These are phyloP conservation scores for Candida awuae DNA, from an alignment of 805 yeast genomes.

Conservation along the genomic window DNA sequence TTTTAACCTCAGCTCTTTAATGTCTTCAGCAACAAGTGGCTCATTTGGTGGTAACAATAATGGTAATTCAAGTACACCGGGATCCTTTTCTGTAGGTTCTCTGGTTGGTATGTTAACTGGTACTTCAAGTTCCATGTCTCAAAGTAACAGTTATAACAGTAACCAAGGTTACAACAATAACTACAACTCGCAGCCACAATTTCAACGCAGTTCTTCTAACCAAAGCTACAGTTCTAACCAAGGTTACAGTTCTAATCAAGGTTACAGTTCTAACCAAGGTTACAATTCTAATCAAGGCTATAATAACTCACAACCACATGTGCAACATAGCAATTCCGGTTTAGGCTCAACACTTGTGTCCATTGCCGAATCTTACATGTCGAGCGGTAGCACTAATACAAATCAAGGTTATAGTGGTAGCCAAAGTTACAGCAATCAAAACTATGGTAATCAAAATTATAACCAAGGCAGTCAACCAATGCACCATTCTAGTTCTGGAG, in stretches of 20 bases:
- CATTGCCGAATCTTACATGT: conserved; percentile 2
- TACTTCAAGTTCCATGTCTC: no score
- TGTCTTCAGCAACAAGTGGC: conserved; percentile 11
- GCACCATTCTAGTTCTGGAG: no score
- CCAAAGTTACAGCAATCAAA: neutral
- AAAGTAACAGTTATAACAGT: no score
- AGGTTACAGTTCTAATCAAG: no score
- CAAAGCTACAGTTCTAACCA: neutral
- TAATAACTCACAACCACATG: no score
- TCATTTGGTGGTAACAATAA: conserved; percentile 5
- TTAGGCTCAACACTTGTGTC: conserved; percentile 4
- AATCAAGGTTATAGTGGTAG: conserved; percentile 8
- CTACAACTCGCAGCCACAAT: no score
- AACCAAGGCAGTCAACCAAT: neutral
- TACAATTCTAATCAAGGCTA: neutral
- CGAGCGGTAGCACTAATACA: neutral
- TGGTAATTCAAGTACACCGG: neutral
- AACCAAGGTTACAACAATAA: neutral
- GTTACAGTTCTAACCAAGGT: conserved; percentile 1
- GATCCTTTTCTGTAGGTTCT: conserved; percentile 17
- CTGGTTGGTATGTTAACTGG: conserved; percentile 15
- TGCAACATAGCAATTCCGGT: conserved; percentile 1
- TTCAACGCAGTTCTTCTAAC: conserved; percentile 4
- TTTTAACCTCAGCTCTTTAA: conserved; percentile 21
- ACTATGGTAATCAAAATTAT: neutral